Evolutionary conservation across 2,329 filamentous ascomycete species (phyloP), one percentile per base, ranked within the genome.

Genomic region (Phialocephala sp.): DNA sequence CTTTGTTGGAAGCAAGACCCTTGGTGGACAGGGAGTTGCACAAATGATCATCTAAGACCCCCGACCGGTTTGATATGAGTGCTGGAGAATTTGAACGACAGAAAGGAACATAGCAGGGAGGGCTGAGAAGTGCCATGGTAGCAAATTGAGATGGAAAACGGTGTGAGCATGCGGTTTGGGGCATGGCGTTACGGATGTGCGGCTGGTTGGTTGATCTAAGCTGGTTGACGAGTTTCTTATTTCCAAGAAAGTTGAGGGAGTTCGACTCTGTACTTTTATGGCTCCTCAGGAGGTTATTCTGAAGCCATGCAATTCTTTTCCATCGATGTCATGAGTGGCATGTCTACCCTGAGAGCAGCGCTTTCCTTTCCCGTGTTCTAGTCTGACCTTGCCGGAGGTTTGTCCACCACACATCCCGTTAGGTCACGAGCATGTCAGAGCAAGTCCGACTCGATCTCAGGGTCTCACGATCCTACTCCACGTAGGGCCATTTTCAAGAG

Each of bases 1-100:
- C 41, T 96, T 96, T 79, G 88, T 93, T 71, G 91, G 91, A 67
- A 97, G 94, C 85, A 98, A 98, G 87, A 98, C 94, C 18, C 85
- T 99, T 61, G 95, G 95, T 71, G 95, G 95, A 61, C 90, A 92
- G 72, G 94, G 94, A 60, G 91, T 97, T 72, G 95, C 93, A 68
- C 94, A 97, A 83, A 97, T 98, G 94, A 97, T 98, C 80, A 93
- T 98, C 76, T 97, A 84, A 82, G 72, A n/a, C 41, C 32, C 24
- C 5, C 22, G n/a, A 24, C 20, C n/a, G 8, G 20, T 50, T 20
- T 4, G 14, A 15, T 12, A 22, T 22, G 32, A 20, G 15, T 1
- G 8, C 32, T 39, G 35, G n/a, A 57, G 32, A 41, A 57, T 11
- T 57, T 57, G 55, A 12, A 57, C 32, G 15, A 39, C 20, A 15